These are phyloP conservation scores for Gossypium australe DNA, from an alignment of 345 rosid species.

Conservation along the genomic window DNA sequence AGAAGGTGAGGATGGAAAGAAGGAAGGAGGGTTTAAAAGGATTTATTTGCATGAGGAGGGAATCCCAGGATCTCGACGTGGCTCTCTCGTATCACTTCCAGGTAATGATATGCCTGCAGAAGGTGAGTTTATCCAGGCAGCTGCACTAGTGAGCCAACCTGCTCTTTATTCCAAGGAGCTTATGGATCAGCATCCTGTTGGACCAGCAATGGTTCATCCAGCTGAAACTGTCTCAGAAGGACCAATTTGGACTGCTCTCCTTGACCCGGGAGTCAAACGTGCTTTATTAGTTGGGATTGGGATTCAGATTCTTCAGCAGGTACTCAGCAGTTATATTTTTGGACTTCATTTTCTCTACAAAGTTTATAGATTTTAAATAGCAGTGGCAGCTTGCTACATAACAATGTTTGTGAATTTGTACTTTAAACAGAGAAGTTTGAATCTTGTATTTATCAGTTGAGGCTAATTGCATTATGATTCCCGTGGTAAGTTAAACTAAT, in stretches of 20 bases:
- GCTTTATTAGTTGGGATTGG: conserved; percentile 86
- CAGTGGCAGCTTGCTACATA: too few relatives aligned
- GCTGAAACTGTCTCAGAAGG: conserved; percentile 48
- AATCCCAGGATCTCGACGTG: conserved; percentile 60
- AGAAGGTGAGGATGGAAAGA: conserved; percentile 65
- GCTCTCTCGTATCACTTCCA: conserved; percentile 70
- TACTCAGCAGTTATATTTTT: conserved; percentile 16
- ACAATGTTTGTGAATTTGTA: too few relatives aligned
- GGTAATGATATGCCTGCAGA: conserved; percentile 49
- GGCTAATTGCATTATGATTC: background rate
- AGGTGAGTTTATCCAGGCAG: conserved; percentile 75
- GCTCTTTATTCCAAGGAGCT: conserved; percentile 67
- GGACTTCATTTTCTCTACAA: too few relatives aligned
- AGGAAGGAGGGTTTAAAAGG: conserved; percentile 78
- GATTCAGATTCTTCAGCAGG: conserved; percentile 95
- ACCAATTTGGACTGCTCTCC: conserved; percentile 76
- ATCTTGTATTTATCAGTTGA: background rate
- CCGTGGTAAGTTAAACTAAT: background rate
- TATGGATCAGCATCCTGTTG: conserved; percentile 43
- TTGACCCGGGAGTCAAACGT: conserved; percentile 83
- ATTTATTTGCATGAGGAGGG: conserved; percentile 81
- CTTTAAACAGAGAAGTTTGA: background rate
- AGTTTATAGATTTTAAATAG: too few relatives aligned
- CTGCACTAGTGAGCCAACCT: conserved; percentile 81
- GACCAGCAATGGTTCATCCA: conserved; percentile 72